A percentile compares a stretch with the other conserved stretches of the same genome.
Evolutionary conservation across 805 yeast species (phyloP).

Genomic region (Spencermartinsiella europaea): DNA sequence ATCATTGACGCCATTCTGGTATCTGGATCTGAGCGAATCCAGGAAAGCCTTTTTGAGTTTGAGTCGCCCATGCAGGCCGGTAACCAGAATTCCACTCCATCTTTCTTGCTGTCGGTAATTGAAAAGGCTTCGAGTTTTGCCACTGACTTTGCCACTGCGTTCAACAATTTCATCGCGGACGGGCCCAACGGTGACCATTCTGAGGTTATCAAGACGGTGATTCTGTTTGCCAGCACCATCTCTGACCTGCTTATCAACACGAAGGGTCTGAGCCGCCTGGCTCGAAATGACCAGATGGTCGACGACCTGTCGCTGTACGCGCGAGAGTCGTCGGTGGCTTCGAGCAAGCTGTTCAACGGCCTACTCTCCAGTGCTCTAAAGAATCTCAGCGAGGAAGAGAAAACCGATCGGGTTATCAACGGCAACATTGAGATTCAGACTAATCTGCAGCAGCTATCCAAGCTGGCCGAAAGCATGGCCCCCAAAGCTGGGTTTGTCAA

Average conservation of each 20-base stretch:
- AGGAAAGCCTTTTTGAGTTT: conserved; percentile 62
- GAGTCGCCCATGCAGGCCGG: conserved; percentile 81
- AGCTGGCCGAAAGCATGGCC: conserved; percentile 52
- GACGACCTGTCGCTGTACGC: conserved; percentile 47
- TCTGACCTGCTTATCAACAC: conserved; percentile 59
- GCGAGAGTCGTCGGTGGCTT: conserved; percentile 52
- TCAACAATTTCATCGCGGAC: conserved; percentile 70
- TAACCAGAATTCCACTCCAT: conserved; percentile 69
- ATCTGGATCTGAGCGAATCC: conserved; percentile 66
- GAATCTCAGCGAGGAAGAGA: conserved; percentile 54
- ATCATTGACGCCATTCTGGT: conserved; percentile 66
- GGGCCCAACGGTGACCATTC: conserved; percentile 60
- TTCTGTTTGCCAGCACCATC: conserved; percentile 56
- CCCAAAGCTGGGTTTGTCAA: conserved; percentile 35
- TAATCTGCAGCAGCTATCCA: conserved; percentile 52
- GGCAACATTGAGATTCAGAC: conserved; percentile 73
- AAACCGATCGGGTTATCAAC: conserved; percentile 70
- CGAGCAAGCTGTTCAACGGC: conserved; percentile 57
- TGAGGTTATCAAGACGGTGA: conserved; percentile 54
- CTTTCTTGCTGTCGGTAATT: conserved; percentile 57
- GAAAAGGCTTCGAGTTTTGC: conserved; percentile 68
- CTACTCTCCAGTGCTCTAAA: conserved; percentile 49
- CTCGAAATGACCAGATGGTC: conserved; percentile 47
- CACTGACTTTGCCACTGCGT: conserved; percentile 73
- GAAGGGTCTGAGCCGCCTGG: conserved; percentile 60